phyloP scores from a whole-genome alignment of 2,329 filamentous ascomycete genomes.

The Neofusicoccum parvum region DNA sequence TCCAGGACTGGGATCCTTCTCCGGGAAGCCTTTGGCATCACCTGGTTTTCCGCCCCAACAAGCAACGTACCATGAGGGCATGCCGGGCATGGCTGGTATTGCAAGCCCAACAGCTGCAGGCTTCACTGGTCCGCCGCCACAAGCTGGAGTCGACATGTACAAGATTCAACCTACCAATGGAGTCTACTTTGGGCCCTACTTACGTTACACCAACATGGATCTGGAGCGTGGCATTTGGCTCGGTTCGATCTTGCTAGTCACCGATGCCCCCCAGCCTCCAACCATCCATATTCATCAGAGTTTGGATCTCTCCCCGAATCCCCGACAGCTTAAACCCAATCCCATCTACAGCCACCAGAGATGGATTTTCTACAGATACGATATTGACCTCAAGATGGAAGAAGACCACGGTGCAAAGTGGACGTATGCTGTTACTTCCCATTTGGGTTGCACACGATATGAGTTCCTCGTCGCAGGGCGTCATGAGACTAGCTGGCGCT shows the following conservation, averaged over 20 bases:
- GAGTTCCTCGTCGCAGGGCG: slow-evolving; percentile 94
- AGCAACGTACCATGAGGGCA: slow-evolving; percentile 81
- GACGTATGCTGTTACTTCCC: slow-evolving; percentile 98
- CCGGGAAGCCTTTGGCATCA: slow-evolving; percentile 71
- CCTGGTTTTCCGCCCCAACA: slow-evolving; percentile 82
- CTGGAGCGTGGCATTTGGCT: slow-evolving; percentile 87
- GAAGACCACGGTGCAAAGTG: slow-evolving; percentile 77
- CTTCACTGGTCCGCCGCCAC: slow-evolving; percentile 85
- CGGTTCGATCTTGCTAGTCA: slow-evolving; percentile 90
- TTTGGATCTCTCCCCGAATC: slow-evolving; percentile 87
- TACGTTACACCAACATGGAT: slow-evolving; percentile 97
- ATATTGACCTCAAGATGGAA: slow-evolving; percentile 86
- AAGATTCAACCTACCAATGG: slow-evolving; percentile 91
- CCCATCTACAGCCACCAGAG: slow-evolving; percentile 86
- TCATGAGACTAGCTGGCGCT: slow-evolving; percentile 89
- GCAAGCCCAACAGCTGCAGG: slow-evolving; percentile 76
- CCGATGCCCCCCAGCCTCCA: slow-evolving; percentile 86
- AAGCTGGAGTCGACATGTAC: slow-evolving; percentile 89
- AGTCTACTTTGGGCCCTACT: slow-evolving; percentile 95
- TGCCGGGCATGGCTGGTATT: slow-evolving; percentile 76
- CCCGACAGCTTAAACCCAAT: slow-evolving; percentile 78
- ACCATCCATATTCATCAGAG: slow-evolving; percentile 96
- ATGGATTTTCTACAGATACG: slow-evolving; percentile 96
- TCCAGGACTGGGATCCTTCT: slow-evolving; percentile 50
- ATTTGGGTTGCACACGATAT: slow-evolving; percentile 95